A percentile compares a stretch with the other conserved stretches of the same genome.
phyloP scores from a whole-genome alignment of 2,329 filamentous ascomycete species.

The Colletotrichum simmondsii region DNA sequence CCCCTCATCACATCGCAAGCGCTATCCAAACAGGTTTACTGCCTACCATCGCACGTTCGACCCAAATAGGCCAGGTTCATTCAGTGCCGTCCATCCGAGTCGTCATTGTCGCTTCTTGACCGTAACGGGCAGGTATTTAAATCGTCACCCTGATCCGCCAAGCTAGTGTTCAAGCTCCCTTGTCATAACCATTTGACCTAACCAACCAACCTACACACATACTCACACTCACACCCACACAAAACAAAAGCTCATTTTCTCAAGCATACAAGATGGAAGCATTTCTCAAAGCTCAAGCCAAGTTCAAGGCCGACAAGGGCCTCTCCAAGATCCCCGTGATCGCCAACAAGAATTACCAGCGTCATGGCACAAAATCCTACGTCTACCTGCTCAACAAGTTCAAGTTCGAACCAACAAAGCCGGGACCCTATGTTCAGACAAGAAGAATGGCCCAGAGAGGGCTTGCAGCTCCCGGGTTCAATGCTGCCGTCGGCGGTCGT shows the following conservation, averaged over 20 bases:
- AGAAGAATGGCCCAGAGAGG: conserved; percentile 29
- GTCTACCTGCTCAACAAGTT: conserved; percentile 31
- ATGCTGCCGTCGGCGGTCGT: conserved; percentile 21
- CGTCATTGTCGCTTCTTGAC: background rate
- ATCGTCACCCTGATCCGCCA: background rate
- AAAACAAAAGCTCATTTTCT: background rate
- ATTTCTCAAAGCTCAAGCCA: conserved; percentile 22
- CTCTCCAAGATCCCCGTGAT: conserved; percentile 17
- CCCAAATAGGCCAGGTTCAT: background rate
- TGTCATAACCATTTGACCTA: background rate
- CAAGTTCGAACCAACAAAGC: conserved; percentile 31
- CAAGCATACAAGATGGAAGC: conserved; percentile 9
- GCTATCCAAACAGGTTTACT: background rate
- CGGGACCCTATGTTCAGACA: conserved; percentile 28
- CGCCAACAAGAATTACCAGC: conserved; percentile 25
- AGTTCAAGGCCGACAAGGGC: conserved; percentile 26
- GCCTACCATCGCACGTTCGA: conserved; percentile 7
- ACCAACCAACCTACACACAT: background rate
- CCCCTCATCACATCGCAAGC: conserved; percentile 7
- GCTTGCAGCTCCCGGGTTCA: conserved; percentile 27
- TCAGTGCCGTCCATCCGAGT: conserved; percentile 12
- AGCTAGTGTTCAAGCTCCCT: background rate
- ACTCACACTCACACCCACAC: background rate
- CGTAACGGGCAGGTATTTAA: background rate
- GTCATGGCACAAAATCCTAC: conserved; percentile 29